phyloP scores from a whole-genome alignment of 208 protist genomes.

The Leishmania guyanensis region DNA sequence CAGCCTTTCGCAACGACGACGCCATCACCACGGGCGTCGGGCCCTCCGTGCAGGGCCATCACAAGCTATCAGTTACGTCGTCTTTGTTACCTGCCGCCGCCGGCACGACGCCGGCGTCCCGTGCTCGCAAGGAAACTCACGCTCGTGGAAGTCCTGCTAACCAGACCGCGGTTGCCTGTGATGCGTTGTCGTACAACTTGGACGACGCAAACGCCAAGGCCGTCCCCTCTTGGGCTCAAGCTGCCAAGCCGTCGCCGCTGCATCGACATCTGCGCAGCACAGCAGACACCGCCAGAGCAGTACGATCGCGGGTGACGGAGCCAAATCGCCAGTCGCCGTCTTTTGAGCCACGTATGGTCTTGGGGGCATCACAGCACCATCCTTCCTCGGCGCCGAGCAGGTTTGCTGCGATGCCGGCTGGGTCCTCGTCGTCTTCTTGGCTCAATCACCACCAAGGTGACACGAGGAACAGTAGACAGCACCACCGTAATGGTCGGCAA shows the following conservation, averaged over 20 bases:
- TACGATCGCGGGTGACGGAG: background rate
- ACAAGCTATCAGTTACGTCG: background rate
- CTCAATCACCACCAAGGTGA: background rate
- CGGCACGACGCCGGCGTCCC: background rate
- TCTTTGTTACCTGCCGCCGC: background rate
- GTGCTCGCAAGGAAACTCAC: background rate
- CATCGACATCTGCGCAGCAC: conserved; percentile 1
- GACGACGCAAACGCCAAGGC: background rate
- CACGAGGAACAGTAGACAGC: background rate
- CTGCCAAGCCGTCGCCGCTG: conserved; percentile 16
- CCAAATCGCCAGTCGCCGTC: background rate
- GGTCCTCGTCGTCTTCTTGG: background rate
- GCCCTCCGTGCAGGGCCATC: background rate
- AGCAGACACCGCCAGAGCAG: background rate
- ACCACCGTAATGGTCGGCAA: background rate
- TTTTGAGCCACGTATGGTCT: background rate
- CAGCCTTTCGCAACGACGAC: conserved; percentile 38
- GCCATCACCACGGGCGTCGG: background rate
- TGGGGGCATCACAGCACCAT: background rate
- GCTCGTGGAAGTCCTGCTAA: background rate
- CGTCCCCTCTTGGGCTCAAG: conserved; percentile 1
- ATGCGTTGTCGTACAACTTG: background rate
- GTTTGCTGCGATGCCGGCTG: background rate
- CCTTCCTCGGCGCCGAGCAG: background rate
- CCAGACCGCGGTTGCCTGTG: background rate